A percentile compares a stretch with the other conserved stretches of the same genome.
Conservation (phyloP, 352 stramenopile species). For the Phytophthora multivora region DNA sequence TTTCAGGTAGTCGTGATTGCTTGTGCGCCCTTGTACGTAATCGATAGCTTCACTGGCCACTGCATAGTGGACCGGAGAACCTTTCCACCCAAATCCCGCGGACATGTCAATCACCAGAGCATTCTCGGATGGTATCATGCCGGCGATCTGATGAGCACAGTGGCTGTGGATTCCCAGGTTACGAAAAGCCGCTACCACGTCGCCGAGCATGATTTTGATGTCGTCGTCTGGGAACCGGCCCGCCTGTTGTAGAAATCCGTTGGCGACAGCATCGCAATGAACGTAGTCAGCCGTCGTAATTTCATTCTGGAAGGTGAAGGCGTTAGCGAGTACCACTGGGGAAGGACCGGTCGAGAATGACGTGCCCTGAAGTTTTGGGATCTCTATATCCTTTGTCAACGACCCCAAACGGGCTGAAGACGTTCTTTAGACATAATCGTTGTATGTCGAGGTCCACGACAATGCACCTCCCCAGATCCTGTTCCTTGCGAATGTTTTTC, state of each 20-base stretch:
- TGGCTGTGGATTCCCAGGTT: background rate
- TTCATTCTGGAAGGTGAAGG: background rate
- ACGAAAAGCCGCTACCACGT: background rate
- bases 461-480: slow-evolving; percentile 8
- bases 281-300: background rate
- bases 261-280: background rate
- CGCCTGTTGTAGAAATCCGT: background rate
- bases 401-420: slow-evolving; percentile 16
- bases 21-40: background rate
- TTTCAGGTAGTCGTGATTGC: background rate
- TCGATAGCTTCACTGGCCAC: background rate
- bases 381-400: slow-evolving; percentile 10
- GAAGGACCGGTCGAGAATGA: background rate
- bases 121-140: background rate
- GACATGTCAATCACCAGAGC: background rate
- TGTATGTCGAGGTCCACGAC: slow-evolving; percentile 14
- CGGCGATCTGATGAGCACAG: background rate
- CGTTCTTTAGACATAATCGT: background rate
- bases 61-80: background rate
- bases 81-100: background rate
- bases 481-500: slow-evolving; percentile 19
- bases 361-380: background rate
- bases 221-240: background rate
- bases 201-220: background rate
- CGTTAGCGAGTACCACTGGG: background rate